A percentile compares a stretch with the other conserved stretches of the same genome.
Evolutionary conservation across 371 early-diverging fungal species (phyloP).

Genomic region (Mucor circinelloides): DNA sequence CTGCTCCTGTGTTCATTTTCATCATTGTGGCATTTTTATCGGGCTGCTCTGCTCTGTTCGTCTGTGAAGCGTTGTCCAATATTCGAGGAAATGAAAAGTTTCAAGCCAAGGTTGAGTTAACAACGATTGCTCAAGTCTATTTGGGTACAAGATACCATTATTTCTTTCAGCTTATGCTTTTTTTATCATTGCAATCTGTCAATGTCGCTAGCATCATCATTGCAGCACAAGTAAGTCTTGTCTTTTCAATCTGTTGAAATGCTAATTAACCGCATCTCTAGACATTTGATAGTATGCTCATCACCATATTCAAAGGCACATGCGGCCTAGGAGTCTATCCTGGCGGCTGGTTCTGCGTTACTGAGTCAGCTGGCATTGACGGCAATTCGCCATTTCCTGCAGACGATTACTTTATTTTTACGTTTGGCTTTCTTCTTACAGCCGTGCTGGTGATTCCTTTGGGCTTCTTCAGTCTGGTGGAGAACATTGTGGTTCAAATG

Average conservation of each 20-base stretch:
- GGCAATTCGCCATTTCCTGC: conserved; percentile 50
- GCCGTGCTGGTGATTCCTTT: conserved; percentile 57
- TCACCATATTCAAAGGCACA: conserved; percentile 45
- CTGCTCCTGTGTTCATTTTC: conserved; percentile 51
- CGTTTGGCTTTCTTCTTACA: conserved; percentile 54
- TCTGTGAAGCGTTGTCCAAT: conserved; percentile 78
- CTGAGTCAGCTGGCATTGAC: background rate
- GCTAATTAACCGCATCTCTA: conserved; percentile 2
- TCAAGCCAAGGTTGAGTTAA: conserved; percentile 61
- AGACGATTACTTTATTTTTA: conserved; percentile 56
- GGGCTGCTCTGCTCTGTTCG: conserved; percentile 63
- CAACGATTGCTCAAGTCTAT: conserved; percentile 59
- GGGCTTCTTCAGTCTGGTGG: conserved; percentile 58
- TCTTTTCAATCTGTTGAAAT: background rate
- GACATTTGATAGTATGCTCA: conserved; percentile 48
- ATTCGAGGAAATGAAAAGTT: conserved; percentile 77
- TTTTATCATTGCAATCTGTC: conserved; percentile 60
- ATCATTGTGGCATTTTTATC: conserved; percentile 48
- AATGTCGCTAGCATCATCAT: conserved; percentile 65
- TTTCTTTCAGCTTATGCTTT: conserved; percentile 56
- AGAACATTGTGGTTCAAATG: conserved; percentile 61
- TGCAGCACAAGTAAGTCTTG: conserved; percentile 51
- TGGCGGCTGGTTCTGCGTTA: conserved; percentile 47
- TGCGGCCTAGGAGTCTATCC: conserved; percentile 44
- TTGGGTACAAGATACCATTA: conserved; percentile 57